Percentiles rank a stretch among this genome's conserved stretches.
Conservation (phyloP, 192 early-diverging fungal genomes). For the Linnemannia elongata region DNA sequence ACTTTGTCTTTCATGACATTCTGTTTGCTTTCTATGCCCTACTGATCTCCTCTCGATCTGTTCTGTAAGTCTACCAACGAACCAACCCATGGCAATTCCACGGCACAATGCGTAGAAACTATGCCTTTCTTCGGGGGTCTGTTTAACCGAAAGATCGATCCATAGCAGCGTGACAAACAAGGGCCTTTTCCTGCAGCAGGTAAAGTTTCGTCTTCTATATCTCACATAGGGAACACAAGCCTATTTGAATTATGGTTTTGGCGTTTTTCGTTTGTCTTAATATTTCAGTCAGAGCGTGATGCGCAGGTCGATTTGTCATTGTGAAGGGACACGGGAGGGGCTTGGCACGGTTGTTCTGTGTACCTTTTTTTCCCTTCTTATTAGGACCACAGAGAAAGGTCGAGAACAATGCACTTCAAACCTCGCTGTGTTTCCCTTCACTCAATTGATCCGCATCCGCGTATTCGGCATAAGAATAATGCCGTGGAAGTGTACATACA, state of each 20-base stretch:
- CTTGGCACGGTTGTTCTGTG: not conserved
- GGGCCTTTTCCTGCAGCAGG: not conserved
- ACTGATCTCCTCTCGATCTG: not conserved
- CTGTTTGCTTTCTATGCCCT: not conserved
- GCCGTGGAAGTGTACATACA: not conserved
- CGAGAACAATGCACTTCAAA: not conserved
- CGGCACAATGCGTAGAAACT: not conserved
- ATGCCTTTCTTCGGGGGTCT: not conserved
- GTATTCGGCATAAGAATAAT: not conserved
- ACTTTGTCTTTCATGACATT: not conserved
- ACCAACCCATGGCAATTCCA: not conserved
- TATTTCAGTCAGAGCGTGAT: not conserved
- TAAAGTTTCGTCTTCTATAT: not conserved
- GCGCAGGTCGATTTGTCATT: not conserved
- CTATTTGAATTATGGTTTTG: slow-evolving; percentile 3
- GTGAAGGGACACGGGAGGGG: not conserved
- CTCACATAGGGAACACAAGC: not conserved
- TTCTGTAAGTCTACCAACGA: not conserved
- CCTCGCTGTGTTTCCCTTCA: not conserved
- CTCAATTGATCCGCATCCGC: not conserved
- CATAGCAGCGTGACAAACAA: not conserved
- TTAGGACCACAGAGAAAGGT: not conserved
- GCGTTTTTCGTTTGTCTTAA: not conserved
- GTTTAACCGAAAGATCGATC: not conserved
- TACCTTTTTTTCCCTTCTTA: not conserved